Evolutionary conservation across 1,139 yeast genomes (phyloP), one percentile per base, ranked within the genome.

Genomic region (Zygoascus hellenicus): DNA sequence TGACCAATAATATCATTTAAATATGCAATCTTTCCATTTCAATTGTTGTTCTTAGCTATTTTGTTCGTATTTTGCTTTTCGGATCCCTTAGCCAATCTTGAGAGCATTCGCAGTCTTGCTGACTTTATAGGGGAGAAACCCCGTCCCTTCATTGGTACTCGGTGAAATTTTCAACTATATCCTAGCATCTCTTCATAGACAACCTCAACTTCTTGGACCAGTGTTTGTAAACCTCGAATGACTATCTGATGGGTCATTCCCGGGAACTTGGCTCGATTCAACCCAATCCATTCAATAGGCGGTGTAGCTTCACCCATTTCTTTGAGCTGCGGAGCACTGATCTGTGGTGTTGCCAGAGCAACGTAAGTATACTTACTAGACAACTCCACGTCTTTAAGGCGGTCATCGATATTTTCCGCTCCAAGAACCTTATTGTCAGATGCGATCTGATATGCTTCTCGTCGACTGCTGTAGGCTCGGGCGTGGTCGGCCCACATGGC

Each of bases 291-390:
- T 63, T 92, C 97, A 52, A 92, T 69, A 2, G 98, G 97, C 1
- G 98, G 98, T 0, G 98, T 92, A 1, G 97, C 97, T 66, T 85
- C 92, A 29, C 97, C 97, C 60, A 92, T 72, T 60, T 92, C 97
- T 58, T 81, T 80, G 57, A 92, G 71, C 58, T 83, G 94, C 1
- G 97, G 97, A 19, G 92, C 87, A 52, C 86, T 95, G 41, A 92
- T 88, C 9, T 78, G 71, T 1, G 97, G 96, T 9, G 85, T 84
- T 35, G 76, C 80, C 26, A 85, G 60, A 0, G 97, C 78, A 14
- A 75, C 61, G 58, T 92, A 92, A 3, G 55, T 52, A 47, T 58
- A 85, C 52, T 77, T 78, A 6, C 81, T 72, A 34, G 76, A 78
- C 32, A 71, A 67, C 33, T 83, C 80, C n/a, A 81, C 87, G 54